Evolutionary conservation across 2,329 filamentous ascomycete genomes (phyloP).

Genomic region (Beauveria caledonica): DNA sequence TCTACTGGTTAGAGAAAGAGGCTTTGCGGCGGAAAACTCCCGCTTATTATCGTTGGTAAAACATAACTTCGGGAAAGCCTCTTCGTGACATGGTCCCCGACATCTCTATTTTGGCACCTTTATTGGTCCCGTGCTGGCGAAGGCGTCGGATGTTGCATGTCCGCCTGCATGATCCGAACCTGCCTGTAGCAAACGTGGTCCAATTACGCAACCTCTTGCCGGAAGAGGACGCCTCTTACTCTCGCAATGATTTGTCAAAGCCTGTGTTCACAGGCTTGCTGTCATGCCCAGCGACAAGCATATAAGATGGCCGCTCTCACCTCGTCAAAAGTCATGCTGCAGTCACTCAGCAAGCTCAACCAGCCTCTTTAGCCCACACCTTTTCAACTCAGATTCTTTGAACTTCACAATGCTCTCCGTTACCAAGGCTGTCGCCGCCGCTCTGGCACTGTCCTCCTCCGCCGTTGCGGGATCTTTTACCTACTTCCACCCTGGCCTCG

Average conservation of each 20-base stretch:
- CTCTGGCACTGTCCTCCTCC: conserved; percentile 13
- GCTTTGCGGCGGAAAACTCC: no score
- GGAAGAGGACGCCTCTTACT: not conserved
- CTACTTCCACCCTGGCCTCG: conserved; percentile 58
- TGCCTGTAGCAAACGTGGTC: not conserved
- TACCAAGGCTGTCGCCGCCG: conserved; percentile 13
- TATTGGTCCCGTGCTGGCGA: not conserved
- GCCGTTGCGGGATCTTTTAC: conserved; percentile 8
- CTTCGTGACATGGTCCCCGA: not conserved
- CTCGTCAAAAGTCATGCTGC: not conserved
- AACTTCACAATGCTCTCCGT: conserved; percentile 18
- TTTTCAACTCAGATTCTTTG: not conserved
- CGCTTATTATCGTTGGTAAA: not conserved
- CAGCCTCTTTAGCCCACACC: not conserved
- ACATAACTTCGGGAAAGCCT: not conserved
- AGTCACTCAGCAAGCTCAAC: not conserved
- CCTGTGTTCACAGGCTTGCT: not conserved
- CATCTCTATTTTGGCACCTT: no score
- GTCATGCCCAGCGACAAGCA: not conserved
- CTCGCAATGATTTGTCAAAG: not conserved
- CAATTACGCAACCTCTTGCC: not conserved
- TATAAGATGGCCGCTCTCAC: not conserved
- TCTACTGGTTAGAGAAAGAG: not conserved
- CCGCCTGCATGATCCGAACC: not conserved
- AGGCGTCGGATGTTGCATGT: not conserved